Percentiles rank a stretch among this genome's conserved stretches.
phyloP scores from a whole-genome alignment of 352 stramenopile genomes.

The Phytophthora megakarya region DNA sequence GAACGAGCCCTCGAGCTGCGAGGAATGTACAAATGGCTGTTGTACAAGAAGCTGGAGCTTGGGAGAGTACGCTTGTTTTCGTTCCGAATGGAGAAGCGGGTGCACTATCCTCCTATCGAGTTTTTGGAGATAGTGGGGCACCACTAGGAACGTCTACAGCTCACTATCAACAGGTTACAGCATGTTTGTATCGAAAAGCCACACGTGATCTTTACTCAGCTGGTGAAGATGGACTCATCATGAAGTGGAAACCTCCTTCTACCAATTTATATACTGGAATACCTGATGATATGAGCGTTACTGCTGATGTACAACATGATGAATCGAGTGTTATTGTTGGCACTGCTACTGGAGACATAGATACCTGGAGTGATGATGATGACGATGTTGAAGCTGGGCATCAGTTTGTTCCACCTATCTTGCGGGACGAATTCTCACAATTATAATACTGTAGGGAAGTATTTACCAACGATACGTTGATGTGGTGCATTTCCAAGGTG shows the following conservation, averaged over 20 bases:
- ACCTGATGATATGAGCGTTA: constrained; percentile 11
- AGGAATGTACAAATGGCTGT: constrained; percentile 63
- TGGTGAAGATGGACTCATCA: constrained; percentile 71
- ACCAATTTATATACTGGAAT: constrained; percentile 36
- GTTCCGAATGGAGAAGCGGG: constrained; percentile 62
- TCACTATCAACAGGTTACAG: constrained; percentile 67
- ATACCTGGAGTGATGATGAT: constrained; percentile 66
- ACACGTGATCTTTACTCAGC: constrained; percentile 63
- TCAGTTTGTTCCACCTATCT: constrained; percentile 70
- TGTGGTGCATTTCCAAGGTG: too few species aligned
- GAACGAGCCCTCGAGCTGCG: constrained; percentile 33
- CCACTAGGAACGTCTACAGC: constrained; percentile 42
- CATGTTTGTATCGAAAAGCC: constrained; percentile 61
- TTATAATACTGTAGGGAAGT: too few species aligned
- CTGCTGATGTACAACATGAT: constrained; percentile 1
- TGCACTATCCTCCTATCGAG: constrained; percentile 48
- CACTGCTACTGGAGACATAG: constrained; percentile 36
- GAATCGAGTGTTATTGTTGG: constrained; percentile 8
- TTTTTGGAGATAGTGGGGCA: constrained; percentile 53
- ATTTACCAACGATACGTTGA: too few species aligned
- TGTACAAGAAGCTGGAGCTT: constrained; percentile 58
- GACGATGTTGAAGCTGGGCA: constrained; percentile 23
- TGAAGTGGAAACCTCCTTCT: constrained; percentile 59
- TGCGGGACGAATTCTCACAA: constrained; percentile 43
- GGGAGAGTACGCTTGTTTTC: constrained; percentile 60